Percentiles rank a stretch among this genome's conserved stretches.
These are phyloP conservation scores for Tetrahymena borealis DNA, from an alignment of 73 alveolate species.

Conservation along the genomic window DNA sequence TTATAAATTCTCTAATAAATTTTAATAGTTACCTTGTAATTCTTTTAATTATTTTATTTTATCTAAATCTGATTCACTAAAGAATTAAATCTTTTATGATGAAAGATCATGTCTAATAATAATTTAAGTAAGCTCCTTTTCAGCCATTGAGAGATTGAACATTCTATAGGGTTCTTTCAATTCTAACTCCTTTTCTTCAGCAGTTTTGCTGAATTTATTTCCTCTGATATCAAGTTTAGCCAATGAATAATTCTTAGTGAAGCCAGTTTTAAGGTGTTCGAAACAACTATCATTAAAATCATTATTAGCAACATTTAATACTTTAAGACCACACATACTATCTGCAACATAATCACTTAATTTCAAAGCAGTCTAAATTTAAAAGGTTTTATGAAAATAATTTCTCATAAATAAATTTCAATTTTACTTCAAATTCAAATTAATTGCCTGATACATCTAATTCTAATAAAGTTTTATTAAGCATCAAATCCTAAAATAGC, in stretches of 20 bases:
- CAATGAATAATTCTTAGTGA: conserved; percentile 38
- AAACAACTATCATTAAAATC: conserved; percentile 46
- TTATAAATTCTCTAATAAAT: not conserved
- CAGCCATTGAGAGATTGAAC: not conserved
- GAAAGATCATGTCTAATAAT: not conserved
- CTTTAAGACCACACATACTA: conserved; percentile 49
- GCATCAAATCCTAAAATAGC: conserved; percentile 54
- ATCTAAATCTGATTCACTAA: not conserved
- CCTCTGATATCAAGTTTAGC: conserved; percentile 63
- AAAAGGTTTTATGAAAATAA: conserved; percentile 22
- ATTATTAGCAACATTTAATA: conserved; percentile 42
- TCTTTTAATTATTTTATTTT: not conserved
- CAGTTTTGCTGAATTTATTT: conserved; percentile 40
- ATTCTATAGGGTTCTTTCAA: not conserved
- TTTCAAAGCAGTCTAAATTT: conserved; percentile 29
- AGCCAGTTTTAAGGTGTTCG: conserved; percentile 47
- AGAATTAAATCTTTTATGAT: not conserved
- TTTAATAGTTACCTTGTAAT: not conserved
- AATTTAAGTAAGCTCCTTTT: not conserved
- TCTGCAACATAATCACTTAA: conserved; percentile 25
- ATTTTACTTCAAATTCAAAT: conserved; percentile 33
- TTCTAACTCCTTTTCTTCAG: not conserved
- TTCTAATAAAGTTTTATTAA: conserved; percentile 46
- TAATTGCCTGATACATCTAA: conserved; percentile 62
- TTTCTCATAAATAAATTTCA: conserved; percentile 21